Conservation (phyloP, 2,329 filamentous ascomycete species). For the Cryphonectria nitschkei region DNA sequence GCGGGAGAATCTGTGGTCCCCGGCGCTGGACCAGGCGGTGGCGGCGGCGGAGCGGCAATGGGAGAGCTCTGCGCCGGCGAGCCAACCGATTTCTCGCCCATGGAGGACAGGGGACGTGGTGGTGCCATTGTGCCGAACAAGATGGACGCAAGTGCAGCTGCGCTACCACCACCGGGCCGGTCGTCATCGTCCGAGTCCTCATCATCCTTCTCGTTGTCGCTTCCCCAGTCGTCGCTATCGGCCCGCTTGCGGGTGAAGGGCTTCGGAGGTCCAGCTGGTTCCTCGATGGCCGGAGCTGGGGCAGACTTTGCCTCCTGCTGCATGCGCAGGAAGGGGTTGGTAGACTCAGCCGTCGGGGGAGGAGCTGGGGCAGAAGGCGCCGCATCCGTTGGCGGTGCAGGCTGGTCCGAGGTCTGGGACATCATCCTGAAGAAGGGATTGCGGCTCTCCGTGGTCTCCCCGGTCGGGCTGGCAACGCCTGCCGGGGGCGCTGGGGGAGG, state of each 20-base stretch:
- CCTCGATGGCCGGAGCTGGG: constrained; percentile 45
- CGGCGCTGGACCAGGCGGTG: constrained; percentile 41
- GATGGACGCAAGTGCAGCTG: constrained; percentile 90
- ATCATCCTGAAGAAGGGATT: constrained; percentile 96
- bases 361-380: constrained; percentile 43
- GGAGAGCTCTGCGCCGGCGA: constrained; percentile 42
- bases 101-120: constrained; percentile 82
- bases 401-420: constrained; percentile 58
- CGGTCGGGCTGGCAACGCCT: constrained; percentile 56
- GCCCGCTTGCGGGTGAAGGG: constrained; percentile 58
- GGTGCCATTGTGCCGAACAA: constrained; percentile 97
- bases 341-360: constrained; percentile 62
- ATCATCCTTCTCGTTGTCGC: constrained; percentile 60
- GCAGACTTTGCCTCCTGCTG: constrained; percentile 63
- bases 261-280: constrained; percentile 50
- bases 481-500: constrained; percentile 55
- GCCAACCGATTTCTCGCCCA: constrained; percentile 66
- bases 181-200: constrained; percentile 74
- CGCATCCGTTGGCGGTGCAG: constrained; percentile 48
- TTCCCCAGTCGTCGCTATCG: constrained; percentile 81
- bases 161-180: constrained; percentile 76
- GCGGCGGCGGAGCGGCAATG: constrained; percentile 46
- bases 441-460: constrained; percentile 74
- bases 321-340: constrained; percentile 93
- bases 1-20: constrained; percentile 33